These are phyloP conservation scores for Rosa hybrid DNA, from an alignment of 331 rosid genomes.

Conservation along the genomic window DNA sequence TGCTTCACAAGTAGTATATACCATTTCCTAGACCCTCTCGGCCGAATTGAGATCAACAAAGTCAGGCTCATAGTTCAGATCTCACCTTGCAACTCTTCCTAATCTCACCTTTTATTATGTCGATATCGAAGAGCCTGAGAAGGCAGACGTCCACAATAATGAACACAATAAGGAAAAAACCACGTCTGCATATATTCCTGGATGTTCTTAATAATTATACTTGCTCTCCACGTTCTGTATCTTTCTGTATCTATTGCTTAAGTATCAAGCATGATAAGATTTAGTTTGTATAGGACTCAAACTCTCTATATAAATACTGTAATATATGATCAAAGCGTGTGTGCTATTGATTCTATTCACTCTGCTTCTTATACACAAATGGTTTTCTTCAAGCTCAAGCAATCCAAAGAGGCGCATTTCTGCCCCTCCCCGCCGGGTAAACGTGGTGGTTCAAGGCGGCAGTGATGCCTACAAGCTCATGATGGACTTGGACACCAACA, in stretches of 20 bases:
- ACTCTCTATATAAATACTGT: too few species aligned
- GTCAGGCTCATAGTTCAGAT: constrained; percentile 53
- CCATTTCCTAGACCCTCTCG: constrained; percentile 84
- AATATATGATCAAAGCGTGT: too few species aligned
- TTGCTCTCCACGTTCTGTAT: too few species aligned
- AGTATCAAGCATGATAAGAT: too few species aligned
- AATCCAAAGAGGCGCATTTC: constrained; percentile 16
- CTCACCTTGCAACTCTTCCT: constrained; percentile 58
- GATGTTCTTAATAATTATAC: too few species aligned
- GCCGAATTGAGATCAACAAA: constrained; percentile 55
- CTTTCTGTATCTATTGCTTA: too few species aligned
- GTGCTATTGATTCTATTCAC: too few species aligned
- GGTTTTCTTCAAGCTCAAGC: constrained; percentile 55
- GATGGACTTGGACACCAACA: constrained; percentile 49
- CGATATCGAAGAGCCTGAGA: constrained; percentile 78
- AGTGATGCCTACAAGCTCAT: constrained; percentile 62
- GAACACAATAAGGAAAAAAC: too few species aligned
- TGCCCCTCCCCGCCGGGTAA: constrained; percentile 54
- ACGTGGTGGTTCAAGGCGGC: constrained; percentile 60
- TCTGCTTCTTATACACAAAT: constrained; percentile 13
- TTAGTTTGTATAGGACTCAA: too few species aligned
- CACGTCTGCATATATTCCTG: too few species aligned
- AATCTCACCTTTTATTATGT: constrained; percentile 68
- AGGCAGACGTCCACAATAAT: constrained; percentile 41
- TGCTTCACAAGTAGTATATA: constrained; percentile 21